phyloP scores from a whole-genome alignment of 2,329 filamentous ascomycete genomes.

The Rosellinia necatrix region DNA sequence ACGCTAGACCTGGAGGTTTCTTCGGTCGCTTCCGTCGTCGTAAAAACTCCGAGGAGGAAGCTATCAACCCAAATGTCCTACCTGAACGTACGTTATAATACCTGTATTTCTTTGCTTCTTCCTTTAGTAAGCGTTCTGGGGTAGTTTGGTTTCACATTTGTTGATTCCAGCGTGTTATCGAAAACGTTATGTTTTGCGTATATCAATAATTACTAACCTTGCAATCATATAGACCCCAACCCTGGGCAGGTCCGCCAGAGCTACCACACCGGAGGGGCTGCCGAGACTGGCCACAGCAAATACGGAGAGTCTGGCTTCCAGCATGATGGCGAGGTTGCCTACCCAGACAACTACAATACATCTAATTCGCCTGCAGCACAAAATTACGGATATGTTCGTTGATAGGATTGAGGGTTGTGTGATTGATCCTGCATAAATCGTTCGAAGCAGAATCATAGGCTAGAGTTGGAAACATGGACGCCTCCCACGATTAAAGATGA shows the following conservation, averaged over 20 bases:
- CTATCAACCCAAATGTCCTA: slow-evolving; percentile 40
- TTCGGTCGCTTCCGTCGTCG: slow-evolving; percentile 42
- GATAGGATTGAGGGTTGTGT: background rate
- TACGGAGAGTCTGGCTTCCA: slow-evolving; percentile 37
- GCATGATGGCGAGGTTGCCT: slow-evolving; percentile 39
- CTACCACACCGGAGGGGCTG: slow-evolving; percentile 45
- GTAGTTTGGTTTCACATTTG: background rate
- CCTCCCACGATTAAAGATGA: background rate
- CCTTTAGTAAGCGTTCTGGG: background rate
- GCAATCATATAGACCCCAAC: slow-evolving; percentile 29
- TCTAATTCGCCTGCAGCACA: slow-evolving; percentile 27
- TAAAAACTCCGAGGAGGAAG: slow-evolving; percentile 22
- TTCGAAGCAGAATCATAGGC: too few relatives aligned
- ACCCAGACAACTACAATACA: slow-evolving; percentile 35
- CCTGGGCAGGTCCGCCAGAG: slow-evolving; percentile 43
- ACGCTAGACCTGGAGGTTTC: slow-evolving; percentile 38
- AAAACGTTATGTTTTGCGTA: background rate
- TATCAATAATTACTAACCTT: background rate
- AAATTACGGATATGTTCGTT: slow-evolving; percentile 28
- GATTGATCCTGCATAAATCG: too few relatives aligned
- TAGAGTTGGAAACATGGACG: background rate
- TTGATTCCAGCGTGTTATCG: too few relatives aligned
- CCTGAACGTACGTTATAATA: slow-evolving; percentile 40
- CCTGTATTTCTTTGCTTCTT: background rate
- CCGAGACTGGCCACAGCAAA: slow-evolving; percentile 38